phyloP scores from a whole-genome alignment of 495 filamentous ascomycete genomes.

The Aspergillus bridgeri region DNA sequence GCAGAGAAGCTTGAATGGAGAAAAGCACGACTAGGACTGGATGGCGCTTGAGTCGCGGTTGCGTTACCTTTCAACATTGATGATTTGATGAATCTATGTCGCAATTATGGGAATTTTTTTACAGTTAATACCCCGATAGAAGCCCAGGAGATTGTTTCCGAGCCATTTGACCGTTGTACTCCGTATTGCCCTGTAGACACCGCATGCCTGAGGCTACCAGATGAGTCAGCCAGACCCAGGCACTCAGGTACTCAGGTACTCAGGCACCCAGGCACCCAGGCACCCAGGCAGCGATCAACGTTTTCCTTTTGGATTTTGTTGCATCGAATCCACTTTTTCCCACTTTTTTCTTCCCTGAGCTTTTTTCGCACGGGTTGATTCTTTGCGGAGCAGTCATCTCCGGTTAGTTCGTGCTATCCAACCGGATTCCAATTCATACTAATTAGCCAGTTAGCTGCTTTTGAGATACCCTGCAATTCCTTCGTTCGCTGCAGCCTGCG shows the following conservation, averaged over 20 bases:
- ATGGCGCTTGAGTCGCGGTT: background rate
- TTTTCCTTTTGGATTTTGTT: too few relatives aligned
- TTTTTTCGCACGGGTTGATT: background rate
- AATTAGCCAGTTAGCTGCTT: background rate
- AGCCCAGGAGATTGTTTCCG: background rate
- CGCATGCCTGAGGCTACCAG: too few relatives aligned
- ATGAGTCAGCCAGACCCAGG: background rate
- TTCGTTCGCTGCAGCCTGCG: background rate
- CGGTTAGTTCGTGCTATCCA: background rate
- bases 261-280: too few relatives aligned
- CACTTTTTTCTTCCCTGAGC: background rate
- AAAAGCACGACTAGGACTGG: constrained; percentile 8
- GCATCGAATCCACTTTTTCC: background rate
- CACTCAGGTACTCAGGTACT: too few relatives aligned
- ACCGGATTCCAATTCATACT: background rate
- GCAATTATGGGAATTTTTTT: background rate
- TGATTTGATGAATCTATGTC: background rate
- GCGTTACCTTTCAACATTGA: background rate
- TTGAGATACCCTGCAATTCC: background rate
- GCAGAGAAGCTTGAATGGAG: constrained; percentile 44
- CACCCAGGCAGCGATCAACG: too few relatives aligned
- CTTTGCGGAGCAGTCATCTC: constrained; percentile 2
- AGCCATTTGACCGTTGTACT: too few relatives aligned
- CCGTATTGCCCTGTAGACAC: too few relatives aligned
- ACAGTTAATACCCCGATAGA: background rate